Conservation (phyloP, 306 rosid species). For the Pachyrhizus erosus region DNA sequence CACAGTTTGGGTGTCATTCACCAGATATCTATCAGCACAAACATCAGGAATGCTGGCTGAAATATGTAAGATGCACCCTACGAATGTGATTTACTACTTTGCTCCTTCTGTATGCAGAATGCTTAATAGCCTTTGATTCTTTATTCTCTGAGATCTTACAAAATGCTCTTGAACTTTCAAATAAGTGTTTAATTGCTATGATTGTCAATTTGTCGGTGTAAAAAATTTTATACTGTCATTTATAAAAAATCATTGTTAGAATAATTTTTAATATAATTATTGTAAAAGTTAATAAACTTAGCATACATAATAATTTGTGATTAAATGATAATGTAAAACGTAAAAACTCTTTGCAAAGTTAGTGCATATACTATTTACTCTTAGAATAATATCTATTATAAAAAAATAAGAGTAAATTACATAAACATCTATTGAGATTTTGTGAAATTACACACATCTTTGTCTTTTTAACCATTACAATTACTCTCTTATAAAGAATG, state of each 20-base stretch:
- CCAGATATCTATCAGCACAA: conserved; percentile 86
- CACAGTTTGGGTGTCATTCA: conserved; percentile 86
- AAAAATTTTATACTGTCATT: neutral
- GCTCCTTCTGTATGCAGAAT: neutral
- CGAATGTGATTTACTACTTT: neutral
- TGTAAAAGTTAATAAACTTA: neutral
- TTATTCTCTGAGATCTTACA: neutral
- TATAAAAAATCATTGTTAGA: neutral
- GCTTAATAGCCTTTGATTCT: neutral
- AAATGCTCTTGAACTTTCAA: neutral
- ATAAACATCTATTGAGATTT: too few relatives aligned
- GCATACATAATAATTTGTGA: neutral
- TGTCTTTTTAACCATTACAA: too few relatives aligned
- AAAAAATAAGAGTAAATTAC: too few relatives aligned
- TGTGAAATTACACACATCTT: too few relatives aligned
- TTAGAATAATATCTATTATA: neutral
- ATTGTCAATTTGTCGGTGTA: neutral
- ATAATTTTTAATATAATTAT: neutral
- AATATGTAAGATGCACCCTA: conserved; percentile 69
- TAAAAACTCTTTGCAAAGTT: neutral
- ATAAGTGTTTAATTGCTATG: neutral
- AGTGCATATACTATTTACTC: neutral
- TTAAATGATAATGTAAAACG: neutral
- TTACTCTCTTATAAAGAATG: too few relatives aligned
- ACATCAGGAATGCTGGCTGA: conserved; percentile 91